Evolutionary conservation across 2,329 filamentous ascomycete species (phyloP).

Genomic region (Epichloe elymi): DNA sequence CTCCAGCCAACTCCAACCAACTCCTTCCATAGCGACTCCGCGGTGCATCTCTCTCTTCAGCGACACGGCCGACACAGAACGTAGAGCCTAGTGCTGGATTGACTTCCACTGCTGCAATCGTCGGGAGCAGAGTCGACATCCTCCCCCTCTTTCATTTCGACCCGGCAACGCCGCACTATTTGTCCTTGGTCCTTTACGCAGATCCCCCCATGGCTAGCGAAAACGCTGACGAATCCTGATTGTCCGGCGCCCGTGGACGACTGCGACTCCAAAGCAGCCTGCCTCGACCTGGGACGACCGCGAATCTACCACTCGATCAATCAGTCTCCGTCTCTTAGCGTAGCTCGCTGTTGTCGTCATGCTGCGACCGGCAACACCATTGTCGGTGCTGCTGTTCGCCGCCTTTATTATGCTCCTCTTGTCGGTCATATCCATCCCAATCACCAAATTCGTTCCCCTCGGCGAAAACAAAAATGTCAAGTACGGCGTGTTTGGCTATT

Average conservation of each 20-base stretch:
- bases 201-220: constrained; percentile 1
- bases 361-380: constrained; percentile 83
- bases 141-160: not conserved
- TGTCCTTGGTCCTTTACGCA: not conserved
- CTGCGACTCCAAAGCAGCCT: not conserved
- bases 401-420: constrained; percentile 79
- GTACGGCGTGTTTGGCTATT: constrained; percentile 91
- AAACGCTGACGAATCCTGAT: not conserved
- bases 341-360: constrained; percentile 36
- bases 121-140: not conserved
- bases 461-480: constrained; percentile 62
- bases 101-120: not conserved
- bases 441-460: constrained; percentile 74
- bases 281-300: not conserved
- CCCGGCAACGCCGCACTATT: not conserved
- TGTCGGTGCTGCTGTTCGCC: constrained; percentile 71
- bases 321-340: constrained; percentile 10
- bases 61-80: not conserved
- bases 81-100: not conserved
- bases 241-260: constrained; percentile 1
- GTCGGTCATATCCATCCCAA: constrained; percentile 79
- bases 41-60: not conserved
- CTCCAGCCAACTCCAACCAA: too few relatives aligned
- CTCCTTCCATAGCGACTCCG: not conserved
- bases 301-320: not conserved